A percentile compares a stretch with the other conserved stretches of the same genome.
phyloP scores from a whole-genome alignment of 1,284 basidiomycete species.

The Puccinia polysora region DNA sequence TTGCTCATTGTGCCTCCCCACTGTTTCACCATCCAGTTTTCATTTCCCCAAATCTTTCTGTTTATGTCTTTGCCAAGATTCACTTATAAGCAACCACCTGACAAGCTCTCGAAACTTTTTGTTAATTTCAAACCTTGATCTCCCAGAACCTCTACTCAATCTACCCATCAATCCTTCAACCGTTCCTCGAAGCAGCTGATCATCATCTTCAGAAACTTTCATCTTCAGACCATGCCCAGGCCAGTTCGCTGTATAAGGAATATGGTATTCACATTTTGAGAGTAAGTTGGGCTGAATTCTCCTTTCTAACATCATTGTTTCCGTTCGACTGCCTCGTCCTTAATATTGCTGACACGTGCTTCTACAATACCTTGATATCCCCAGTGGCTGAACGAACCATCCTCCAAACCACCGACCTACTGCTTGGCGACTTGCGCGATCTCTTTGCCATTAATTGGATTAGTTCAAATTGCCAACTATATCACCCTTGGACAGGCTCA shows the following conservation, averaged over 20 bases:
- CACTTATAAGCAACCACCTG: too few species aligned
- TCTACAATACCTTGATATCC: constrained; percentile 71
- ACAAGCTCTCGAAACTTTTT: constrained; percentile 76
- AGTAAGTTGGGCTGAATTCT: constrained; percentile 55
- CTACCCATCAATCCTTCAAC: constrained; percentile 60
- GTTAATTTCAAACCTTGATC: too few species aligned
- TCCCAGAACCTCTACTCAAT: constrained; percentile 61
- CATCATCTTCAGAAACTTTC: constrained; percentile 58
- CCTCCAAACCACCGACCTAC: constrained; percentile 68
- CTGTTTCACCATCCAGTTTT: not conserved
- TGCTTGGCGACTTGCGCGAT: constrained; percentile 94
- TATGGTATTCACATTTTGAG: constrained; percentile 63
- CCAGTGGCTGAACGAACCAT: constrained; percentile 71
- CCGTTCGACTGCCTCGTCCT: not conserved
- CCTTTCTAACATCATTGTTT: not conserved
- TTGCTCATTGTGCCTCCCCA: not conserved
- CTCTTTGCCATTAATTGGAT: constrained; percentile 88
- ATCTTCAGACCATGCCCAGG: constrained; percentile 53
- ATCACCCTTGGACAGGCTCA: constrained; percentile 71
- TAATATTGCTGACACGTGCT: too few species aligned
- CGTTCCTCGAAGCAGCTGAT: constrained; percentile 73
- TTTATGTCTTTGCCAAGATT: constrained; percentile 56
- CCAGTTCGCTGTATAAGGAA: constrained; percentile 69
- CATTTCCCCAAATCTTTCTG: not conserved
- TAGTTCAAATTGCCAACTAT: constrained; percentile 92